Evolutionary conservation across 305 asterid genomes (phyloP).

Genomic region (Fraxinus latifolia): DNA sequence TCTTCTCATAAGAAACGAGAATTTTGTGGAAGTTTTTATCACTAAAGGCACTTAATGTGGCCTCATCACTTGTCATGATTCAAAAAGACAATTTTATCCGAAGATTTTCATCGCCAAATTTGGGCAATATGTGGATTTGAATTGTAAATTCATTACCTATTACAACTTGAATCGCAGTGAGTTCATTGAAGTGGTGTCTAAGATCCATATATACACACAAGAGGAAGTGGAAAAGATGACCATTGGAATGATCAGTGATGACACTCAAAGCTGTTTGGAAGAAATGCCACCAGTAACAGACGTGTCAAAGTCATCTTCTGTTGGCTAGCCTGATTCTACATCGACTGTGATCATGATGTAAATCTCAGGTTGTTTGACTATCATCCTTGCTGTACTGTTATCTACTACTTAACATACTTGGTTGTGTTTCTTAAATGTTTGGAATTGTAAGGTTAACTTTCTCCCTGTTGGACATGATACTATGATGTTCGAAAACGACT

Average conservation of each 20-base stretch:
- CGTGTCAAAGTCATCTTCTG: conserved; percentile 74
- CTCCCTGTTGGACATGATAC: neutral
- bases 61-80: neutral
- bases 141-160: neutral
- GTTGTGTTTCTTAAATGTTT: neutral
- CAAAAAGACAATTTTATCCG: neutral
- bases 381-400: neutral
- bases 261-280: conserved; percentile 89
- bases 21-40: neutral
- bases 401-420: conserved; percentile 23
- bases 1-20: neutral
- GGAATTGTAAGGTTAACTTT: neutral
- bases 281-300: conserved; percentile 63
- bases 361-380: conserved; percentile 18
- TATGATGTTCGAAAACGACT: conserved; percentile 1
- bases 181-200: conserved; percentile 71
- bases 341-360: conserved; percentile 47
- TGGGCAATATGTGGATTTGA: neutral
- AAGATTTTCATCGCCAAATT: neutral
- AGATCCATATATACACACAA: conserved; percentile 86
- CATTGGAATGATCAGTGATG: conserved; percentile 70
- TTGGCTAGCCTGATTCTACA: conserved; percentile 61
- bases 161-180: conserved; percentile 50
- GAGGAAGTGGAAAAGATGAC: conserved; percentile 93
- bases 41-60: neutral